phyloP scores from a whole-genome alignment of 2,329 filamentous ascomycete genomes.

The Aspergillus terreus region DNA sequence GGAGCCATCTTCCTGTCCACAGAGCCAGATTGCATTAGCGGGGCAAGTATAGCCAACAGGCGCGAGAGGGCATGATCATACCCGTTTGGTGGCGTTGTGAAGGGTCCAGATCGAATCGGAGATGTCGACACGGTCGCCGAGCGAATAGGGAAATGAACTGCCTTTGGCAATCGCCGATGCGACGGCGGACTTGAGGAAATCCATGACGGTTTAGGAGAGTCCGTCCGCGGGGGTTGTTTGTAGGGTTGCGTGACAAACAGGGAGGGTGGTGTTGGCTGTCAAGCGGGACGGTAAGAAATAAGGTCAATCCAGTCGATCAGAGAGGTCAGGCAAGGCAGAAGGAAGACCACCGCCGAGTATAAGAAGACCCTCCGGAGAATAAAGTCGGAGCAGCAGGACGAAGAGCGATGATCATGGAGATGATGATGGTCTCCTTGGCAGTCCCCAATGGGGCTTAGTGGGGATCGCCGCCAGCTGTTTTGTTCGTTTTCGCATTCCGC shows the following conservation, averaged over 20 bases:
- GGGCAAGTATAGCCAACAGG: neutral
- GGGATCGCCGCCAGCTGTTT: neutral
- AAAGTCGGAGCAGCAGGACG: neutral
- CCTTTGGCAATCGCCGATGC: conserved; percentile 95
- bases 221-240: conserved; percentile 1
- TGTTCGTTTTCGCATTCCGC: neutral
- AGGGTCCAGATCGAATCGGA: conserved; percentile 96
- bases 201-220: conserved; percentile 58
- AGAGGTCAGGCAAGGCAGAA: neutral
- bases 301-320: neutral
- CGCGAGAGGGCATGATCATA: conserved; percentile 38
- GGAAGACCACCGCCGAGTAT: neutral
- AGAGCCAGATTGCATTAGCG: conserved; percentile 11
- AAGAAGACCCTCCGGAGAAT: neutral
- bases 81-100: conserved; percentile 88
- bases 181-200: conserved; percentile 96
- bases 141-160: conserved; percentile 85
- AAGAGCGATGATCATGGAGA: neutral
- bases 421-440: neutral
- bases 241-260: neutral
- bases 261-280: neutral
- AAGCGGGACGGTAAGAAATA: neutral
- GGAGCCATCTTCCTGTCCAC: conserved; percentile 77
- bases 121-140: conserved; percentile 88
- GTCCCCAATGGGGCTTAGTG: neutral